Evolutionary conservation across 75 land plant genomes (phyloP), one percentile per base, ranked within the genome.

Genomic region (Pseudotsuga menziesii): DNA sequence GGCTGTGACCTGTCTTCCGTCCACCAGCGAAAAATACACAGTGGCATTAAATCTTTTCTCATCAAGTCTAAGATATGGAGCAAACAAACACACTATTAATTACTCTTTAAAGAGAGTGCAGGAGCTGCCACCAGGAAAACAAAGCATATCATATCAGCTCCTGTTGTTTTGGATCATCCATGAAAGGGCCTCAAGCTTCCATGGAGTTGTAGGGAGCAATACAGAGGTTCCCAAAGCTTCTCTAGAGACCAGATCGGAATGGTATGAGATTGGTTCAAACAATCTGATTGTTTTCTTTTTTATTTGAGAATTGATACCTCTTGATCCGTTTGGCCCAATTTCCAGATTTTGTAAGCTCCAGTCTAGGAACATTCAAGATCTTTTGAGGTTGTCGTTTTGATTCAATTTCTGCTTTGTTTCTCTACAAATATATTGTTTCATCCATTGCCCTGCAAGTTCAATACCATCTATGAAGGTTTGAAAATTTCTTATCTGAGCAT

Each of bases 21-120:
- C n/a, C 48, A 69, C 72, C 39, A n/a, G 72, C 41, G 48, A 41
- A 41, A 67, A 69, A 41, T n/a, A 41, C 22, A 41, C 72, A 41
- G 54, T 22, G 20, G 3, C 25, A 69, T 69, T 9, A 69, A 69
- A n/a, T 48, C 11, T 69, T 41, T 36, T 69, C 39, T 22, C 22
- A 69, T 69, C 0, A 69, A 8, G 72, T 12, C 52, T 13, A n/a
- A n/a, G 25, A 69, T 69, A 23, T n/a, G n/a, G 11, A 41, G 69
- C 35, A 36, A 69, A 36, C 11, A 17, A 44, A 69, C 16, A 44
- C 41, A 39, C 3, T 69, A 69, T 41, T 69, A 41, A 69, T 69
- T 69, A 48, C 41, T 39, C 52, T 69, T 39, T 69, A 69, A 69
- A 44, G 72, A 69, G 48, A 14, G 11, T 12, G 11, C 2, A 29